A percentile compares a stretch with the other conserved stretches of the same genome.
These are phyloP conservation scores for Babesia caballi DNA, from an alignment of 169 alveolate genomes.

Conservation along the genomic window DNA sequence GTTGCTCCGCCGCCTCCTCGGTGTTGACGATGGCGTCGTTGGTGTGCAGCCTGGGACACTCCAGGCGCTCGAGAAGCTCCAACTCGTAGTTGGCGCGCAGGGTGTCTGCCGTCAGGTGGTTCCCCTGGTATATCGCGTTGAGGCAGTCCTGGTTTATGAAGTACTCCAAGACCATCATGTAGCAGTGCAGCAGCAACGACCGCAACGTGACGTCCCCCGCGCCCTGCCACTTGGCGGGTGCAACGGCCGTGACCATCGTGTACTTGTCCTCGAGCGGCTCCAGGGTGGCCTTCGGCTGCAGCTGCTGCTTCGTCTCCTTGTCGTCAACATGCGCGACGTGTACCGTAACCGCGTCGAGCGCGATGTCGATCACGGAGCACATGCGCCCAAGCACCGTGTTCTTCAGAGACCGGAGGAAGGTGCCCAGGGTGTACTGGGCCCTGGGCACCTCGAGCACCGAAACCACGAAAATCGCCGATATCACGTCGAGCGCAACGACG, in stretches of 20 bases:
- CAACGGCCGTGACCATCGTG: slow-evolving; percentile 15
- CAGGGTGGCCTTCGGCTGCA: slow-evolving; percentile 16
- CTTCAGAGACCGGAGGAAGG: slow-evolving; percentile 4
- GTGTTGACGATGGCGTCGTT: slow-evolving; percentile 4
- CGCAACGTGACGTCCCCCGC: slow-evolving; percentile 26
- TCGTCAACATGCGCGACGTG: slow-evolving; percentile 12
- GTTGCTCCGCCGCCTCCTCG: background rate
- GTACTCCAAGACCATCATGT: slow-evolving; percentile 25
- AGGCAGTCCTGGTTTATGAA: slow-evolving; percentile 17
- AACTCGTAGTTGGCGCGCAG: slow-evolving; percentile 18
- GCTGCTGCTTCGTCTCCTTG: background rate
- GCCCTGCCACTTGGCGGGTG: background rate
- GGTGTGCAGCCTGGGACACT: slow-evolving; percentile 21
- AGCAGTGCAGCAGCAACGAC: slow-evolving; percentile 16
- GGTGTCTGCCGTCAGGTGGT: slow-evolving; percentile 26
- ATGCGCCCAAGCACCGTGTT: slow-evolving; percentile 33
- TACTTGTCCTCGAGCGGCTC: slow-evolving; percentile 7
- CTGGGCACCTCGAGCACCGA: slow-evolving; percentile 16
- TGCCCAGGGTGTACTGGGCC: slow-evolving; percentile 1
- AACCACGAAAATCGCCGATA: slow-evolving; percentile 26
- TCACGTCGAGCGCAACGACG: slow-evolving; percentile 15
- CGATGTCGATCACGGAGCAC: slow-evolving; percentile 21
- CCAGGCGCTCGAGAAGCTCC: slow-evolving; percentile 6
- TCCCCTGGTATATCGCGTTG: slow-evolving; percentile 9
- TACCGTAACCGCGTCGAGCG: slow-evolving; percentile 1